phyloP scores from a whole-genome alignment of 2,329 filamentous ascomycete species.

The Catunica adiposa region DNA sequence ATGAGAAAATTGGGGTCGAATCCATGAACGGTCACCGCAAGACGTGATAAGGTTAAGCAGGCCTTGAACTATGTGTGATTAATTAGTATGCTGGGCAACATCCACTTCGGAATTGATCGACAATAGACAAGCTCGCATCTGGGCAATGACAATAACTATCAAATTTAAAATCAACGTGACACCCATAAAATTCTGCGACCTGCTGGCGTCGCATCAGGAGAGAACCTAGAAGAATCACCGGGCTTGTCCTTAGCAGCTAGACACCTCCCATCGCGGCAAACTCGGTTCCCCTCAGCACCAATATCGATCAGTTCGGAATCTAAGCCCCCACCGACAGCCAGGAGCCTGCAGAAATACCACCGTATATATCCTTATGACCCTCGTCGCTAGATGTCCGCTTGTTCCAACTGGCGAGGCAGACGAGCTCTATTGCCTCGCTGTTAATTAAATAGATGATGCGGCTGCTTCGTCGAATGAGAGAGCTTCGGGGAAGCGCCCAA shows the following conservation, averaged over 20 bases:
- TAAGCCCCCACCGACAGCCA: background rate
- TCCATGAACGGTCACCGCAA: background rate
- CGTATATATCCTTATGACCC: background rate
- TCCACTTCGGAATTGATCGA: background rate
- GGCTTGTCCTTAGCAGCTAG: background rate
- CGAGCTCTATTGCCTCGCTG: background rate
- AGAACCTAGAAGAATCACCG: background rate
- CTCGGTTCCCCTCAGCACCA: background rate
- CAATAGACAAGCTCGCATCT: background rate
- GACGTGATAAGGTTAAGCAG: background rate
- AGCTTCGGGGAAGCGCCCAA: constrained; percentile 3
- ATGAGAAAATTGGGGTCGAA: background rate
- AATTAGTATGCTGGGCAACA: background rate
- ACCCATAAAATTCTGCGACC: background rate
- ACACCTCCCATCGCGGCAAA: background rate
- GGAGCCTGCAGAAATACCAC: background rate
- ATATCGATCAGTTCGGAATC: no score
- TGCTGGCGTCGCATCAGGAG: background rate
- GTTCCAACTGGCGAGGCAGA: background rate
- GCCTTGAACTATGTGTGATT: background rate
- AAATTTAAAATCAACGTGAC: background rate
- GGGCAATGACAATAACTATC: background rate
- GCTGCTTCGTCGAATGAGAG: constrained; percentile 5
- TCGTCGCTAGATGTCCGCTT: no score
- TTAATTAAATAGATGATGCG: background rate